Percentiles rank a stretch among this genome's conserved stretches.
Evolutionary conservation across 495 filamentous ascomycete species (phyloP).

Genomic region (Articulospora tetracladia): DNA sequence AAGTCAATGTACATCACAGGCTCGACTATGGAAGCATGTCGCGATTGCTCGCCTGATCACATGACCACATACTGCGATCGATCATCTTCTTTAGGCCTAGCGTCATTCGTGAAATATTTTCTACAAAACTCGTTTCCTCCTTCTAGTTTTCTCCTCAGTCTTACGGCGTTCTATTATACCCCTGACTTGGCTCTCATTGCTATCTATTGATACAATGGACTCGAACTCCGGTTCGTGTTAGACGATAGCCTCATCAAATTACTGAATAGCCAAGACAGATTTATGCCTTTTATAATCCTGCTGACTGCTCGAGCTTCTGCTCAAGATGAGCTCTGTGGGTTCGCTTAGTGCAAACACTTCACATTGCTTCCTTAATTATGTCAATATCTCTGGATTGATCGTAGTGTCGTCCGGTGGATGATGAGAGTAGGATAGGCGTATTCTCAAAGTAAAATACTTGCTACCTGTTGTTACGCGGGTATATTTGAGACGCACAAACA

Average conservation of each 20-base stretch:
- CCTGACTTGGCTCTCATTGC: conserved; percentile 20
- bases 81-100: neutral
- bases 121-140: neutral
- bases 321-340: conserved; percentile 23
- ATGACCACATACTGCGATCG: neutral
- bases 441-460: conserved; percentile 43
- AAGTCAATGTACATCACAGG: too few relatives aligned
- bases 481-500: too few relatives aligned
- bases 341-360: conserved; percentile 27
- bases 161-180: conserved; percentile 27
- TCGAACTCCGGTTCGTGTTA: conserved; percentile 8
- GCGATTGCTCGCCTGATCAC: neutral
- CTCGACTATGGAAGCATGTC: too few relatives aligned
- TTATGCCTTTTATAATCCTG: conserved; percentile 28
- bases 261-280: conserved; percentile 23
- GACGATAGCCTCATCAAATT: conserved; percentile 24
- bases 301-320: conserved; percentile 22
- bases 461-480: too few relatives aligned
- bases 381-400: too few relatives aligned
- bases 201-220: conserved; percentile 17
- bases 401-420: conserved; percentile 34
- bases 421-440: conserved; percentile 45
- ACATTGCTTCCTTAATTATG: too few relatives aligned
- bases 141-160: conserved; percentile 19
- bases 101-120: neutral